Evolutionary conservation across 371 early-diverging fungal species (phyloP), one percentile per base, ranked within the genome.

Genomic region (Rhizopus delemar): DNA sequence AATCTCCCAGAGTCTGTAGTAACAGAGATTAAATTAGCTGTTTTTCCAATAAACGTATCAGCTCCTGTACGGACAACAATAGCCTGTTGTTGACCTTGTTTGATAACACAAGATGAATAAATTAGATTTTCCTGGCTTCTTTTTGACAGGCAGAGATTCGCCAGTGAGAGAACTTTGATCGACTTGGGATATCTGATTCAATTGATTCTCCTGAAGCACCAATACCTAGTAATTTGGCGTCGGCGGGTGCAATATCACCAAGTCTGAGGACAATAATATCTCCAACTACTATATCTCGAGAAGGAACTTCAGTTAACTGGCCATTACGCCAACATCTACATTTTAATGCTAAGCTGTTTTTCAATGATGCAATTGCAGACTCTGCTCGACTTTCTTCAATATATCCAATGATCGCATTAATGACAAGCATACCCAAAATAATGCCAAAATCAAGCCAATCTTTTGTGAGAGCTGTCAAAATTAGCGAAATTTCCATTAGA

Each of bases 161-260:
- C 91, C 98, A 13, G 98, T 97, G 16, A 98, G 75, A 9, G 95
- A 90, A 3, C 97, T 88, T 71, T 98, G 97, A 76, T 98, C 98
- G 41, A 97, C 85, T 62, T 90, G 85, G 85, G 36, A 96, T 78
- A 22, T 87, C 84, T 39, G 83, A 82, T 11, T 89, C 88, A 28
- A 87, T 83, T 0, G 80, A 76, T 58, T 88, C 90, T 5, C 94
- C 94, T 13, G 86, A 84, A 57, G 88, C 89, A 52, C 87, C 92
- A 41, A 93, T 75, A 3, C 96, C 95, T 52, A 96, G 75, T 36
- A 95, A 68, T 22, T 88, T 84, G n/a, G 81, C 88, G 66, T 97
- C 98, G 11, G 97, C 98, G 34, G 96, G 95, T 34, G 96, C 80
- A 63, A 94, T 95, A 69, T 96, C 96, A 51, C 98, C 98, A 35